Evolutionary conservation across 352 stramenopile species (phyloP), one percentile per base, ranked within the genome.

Genomic region (Peronosclerospora sorghi): DNA sequence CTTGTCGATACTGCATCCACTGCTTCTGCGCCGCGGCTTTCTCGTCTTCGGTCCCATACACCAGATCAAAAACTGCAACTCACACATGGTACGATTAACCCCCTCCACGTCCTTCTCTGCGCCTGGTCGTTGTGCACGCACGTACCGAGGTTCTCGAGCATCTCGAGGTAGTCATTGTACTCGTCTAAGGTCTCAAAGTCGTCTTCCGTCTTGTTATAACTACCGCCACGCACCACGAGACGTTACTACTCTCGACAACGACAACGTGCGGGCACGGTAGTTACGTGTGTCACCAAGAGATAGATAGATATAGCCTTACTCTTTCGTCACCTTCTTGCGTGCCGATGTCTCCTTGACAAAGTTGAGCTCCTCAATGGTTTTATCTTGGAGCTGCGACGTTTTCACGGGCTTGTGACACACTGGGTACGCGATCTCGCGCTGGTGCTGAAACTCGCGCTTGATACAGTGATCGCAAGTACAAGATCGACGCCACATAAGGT

Each of bases 121-220:
- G 19, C 14, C 8, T 32, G 0, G 8, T 39, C n/a, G n/a, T n/a
- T n/a, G n/a, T n/a, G 36, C 6, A 56, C 2, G 18, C 12, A 12
- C 72, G 38, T 67, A 92, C 80, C 83, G 37, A 92, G 64, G 48
- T 88, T 86, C 56, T 92, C 79, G 20, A 92, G 67, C 32, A 35
- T 80, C 56, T 92, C 76, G 15, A 92, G 61, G 51, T 89, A 92
- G 56, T 86, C 65, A 59, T 92, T 92, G 62, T 79, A 89, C 55
- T 92, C 74, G 47, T 92, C 79, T 35, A 82, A 45, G 13, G 79
- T 82, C 53, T 73, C 78, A 45, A 92, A 92, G 46, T 92, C 79
- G 39, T 92, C 79, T 35, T 88, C 79, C 8, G 74, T 83, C 57
- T 89, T 89, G 53, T 92, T 92, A 65, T 92, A 92, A 51, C 77